Evolutionary conservation across 306 rosid species (phyloP).

Genomic region (Oxytropis ochrocephala): DNA sequence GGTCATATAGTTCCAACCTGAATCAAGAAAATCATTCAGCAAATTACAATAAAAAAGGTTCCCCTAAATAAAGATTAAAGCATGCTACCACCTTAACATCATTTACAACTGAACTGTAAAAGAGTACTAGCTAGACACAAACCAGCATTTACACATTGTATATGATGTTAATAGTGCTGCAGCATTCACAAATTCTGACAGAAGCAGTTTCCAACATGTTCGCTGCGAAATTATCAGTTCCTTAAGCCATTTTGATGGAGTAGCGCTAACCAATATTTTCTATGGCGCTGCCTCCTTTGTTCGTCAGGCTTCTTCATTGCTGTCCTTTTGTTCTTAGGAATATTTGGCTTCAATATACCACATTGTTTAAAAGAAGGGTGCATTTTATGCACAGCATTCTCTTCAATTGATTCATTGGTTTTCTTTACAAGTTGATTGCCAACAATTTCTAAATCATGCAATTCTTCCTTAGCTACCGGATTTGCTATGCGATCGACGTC

Average conservation of each 20-base stretch:
- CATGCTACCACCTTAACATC: conserved; percentile 18
- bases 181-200: conserved; percentile 21
- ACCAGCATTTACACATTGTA: conserved; percentile 21
- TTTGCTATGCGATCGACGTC: conserved; percentile 28
- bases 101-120: conserved; percentile 23
- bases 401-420: conserved; percentile 26
- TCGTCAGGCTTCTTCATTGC: conserved; percentile 33
- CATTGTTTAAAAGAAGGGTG: conserved; percentile 19
- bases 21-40: not conserved
- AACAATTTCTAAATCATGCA: conserved; percentile 25
- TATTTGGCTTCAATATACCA: conserved; percentile 27
- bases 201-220: conserved; percentile 10
- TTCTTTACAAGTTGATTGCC: conserved; percentile 29
- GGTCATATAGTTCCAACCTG: not conserved
- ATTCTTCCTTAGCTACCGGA: conserved; percentile 36
- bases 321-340: conserved; percentile 38
- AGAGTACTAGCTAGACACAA: not conserved
- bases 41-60: not conserved
- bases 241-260: not conserved
- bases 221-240: not conserved
- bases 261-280: not conserved
- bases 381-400: conserved; percentile 18
- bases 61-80: not conserved
- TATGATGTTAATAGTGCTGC: not conserved
- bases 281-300: conserved; percentile 10